These are phyloP conservation scores for Bremia lactucae DNA, from an alignment of 352 stramenopile species.

Conservation along the genomic window DNA sequence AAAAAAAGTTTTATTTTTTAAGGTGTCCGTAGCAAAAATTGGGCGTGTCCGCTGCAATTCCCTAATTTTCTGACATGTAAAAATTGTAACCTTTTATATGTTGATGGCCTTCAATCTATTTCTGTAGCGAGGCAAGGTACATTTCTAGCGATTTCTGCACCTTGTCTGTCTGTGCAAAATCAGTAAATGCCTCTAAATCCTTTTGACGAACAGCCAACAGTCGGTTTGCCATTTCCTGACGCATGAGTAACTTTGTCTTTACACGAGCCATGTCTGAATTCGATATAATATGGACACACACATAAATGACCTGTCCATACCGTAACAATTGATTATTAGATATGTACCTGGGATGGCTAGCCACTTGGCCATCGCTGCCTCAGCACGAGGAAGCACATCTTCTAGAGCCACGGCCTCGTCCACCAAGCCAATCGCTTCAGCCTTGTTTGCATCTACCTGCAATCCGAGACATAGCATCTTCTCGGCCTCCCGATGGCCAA, in stretches of 20 bases:
- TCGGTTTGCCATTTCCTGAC: constrained; percentile 55
- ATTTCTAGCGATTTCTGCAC: constrained; percentile 69
- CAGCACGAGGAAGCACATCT: constrained; percentile 58
- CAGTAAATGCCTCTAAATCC: constrained; percentile 57
- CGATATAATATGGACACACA: neutral
- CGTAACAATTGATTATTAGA: neutral
- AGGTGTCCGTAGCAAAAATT: too few species aligned
- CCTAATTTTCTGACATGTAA: too few species aligned
- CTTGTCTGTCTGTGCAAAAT: constrained; percentile 74
- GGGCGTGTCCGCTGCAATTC: too few species aligned
- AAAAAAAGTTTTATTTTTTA: too few species aligned
- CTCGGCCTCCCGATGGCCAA: constrained; percentile 71
- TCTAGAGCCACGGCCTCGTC: constrained; percentile 69
- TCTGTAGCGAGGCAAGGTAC: constrained; percentile 78
- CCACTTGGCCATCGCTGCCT: constrained; percentile 62
- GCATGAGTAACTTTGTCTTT: constrained; percentile 71
- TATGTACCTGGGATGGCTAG: constrained; percentile 63
- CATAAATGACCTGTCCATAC: neutral
- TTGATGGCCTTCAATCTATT: constrained; percentile 24
- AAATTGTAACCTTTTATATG: too few species aligned
- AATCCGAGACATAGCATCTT: constrained; percentile 78
- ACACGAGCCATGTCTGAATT: constrained; percentile 48
- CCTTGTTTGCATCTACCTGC: constrained; percentile 67
- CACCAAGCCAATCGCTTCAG: constrained; percentile 61
- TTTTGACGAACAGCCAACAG: constrained; percentile 36